Percentiles rank a stretch among this genome's conserved stretches.
Evolutionary conservation across 495 filamentous ascomycete genomes (phyloP).

Genomic region (Aspergillus saccharolyticus): DNA sequence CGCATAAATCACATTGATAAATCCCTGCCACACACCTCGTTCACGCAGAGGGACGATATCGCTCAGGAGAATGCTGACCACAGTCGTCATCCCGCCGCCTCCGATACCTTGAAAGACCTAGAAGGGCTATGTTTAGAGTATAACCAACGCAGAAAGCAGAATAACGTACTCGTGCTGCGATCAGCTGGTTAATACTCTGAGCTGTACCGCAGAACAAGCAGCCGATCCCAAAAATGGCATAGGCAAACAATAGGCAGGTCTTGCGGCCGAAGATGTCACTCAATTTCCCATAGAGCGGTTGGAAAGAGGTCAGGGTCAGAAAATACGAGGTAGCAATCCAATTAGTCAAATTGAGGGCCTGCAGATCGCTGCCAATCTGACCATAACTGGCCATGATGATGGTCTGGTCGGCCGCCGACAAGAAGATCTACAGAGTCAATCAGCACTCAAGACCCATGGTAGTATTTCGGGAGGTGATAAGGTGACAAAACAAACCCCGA

Average conservation of each 20-base stretch:
- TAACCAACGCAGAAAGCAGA: not conserved
- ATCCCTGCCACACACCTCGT: conserved; percentile 74
- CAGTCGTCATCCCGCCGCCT: conserved; percentile 80
- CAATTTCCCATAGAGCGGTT: conserved; percentile 72
- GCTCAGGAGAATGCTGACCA: conserved; percentile 71
- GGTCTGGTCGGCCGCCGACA: conserved; percentile 75
- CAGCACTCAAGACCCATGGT: not conserved
- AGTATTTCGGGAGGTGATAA: too few relatives aligned
- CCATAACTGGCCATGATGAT: conserved; percentile 77
- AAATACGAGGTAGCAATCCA: conserved; percentile 82
- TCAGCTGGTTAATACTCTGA: conserved; percentile 62
- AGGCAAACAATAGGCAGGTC: conserved; percentile 64
- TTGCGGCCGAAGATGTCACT: conserved; percentile 85
- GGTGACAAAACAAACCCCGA: conserved; percentile 40
- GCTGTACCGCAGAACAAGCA: conserved; percentile 70
- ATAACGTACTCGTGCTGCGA: conserved; percentile 53
- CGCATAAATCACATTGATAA: conserved; percentile 76
- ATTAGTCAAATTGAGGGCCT: conserved; percentile 71
- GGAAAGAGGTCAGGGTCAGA: conserved; percentile 72
- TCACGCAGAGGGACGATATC: conserved; percentile 76
- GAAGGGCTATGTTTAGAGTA: not conserved
- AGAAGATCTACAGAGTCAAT: conserved; percentile 48
- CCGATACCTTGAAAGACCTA: conserved; percentile 66
- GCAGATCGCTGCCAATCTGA: conserved; percentile 73
- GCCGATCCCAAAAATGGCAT: conserved; percentile 68